Base-by-base conservation (phyloP, 2,329 filamentous ascomycete species). In the Penicillium oxalicum region DNA sequence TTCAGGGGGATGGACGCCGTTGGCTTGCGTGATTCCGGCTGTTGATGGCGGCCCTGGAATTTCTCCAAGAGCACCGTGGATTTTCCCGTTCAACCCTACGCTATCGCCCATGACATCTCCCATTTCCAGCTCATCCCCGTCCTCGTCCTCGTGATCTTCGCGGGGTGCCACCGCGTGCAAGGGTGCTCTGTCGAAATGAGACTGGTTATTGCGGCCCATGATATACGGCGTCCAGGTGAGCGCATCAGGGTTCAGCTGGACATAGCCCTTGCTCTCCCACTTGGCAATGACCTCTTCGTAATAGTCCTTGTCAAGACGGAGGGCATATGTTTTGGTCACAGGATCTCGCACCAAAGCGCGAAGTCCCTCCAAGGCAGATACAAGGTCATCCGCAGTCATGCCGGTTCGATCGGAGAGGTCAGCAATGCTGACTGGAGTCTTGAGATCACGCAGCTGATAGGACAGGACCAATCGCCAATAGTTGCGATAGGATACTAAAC, bases 191-290 rank as follows among this genome's bases (percentile, higher is more conserved):
- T 95, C 89, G 60, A 93, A 91, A 60, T 88, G 87, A 4, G 85
- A 86, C 33, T 86, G 82, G 57, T 87, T 91, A 66, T 81, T 86
- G 40, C 89, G 83, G 26, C 93, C 91, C 90, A 96, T 97, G 37
- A 97, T 84, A 66, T 95, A 98, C 0, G 93, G 93, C 11, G 91
- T 96, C 93, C 93, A 98, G 9, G 91, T 86, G 26, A 98, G 77
- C 13, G 83, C 83, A 39, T 86, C 82, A 0, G 87, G 82, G 56
- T 93, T 87, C 33, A 98, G 80, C 60, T 83, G 86, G 24, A 95
- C 87, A 58, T 95, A 94, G 8, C 86, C 84, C 64, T 96, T 96
- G 42, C 80, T 78, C 63, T 95, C 88, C 81, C 91, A 95, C 56
- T 91, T 93, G 29, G 82, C 80, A 51, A 96, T 87, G 60, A 95